phyloP scores from a whole-genome alignment of 1,284 basidiomycete genomes.

The Cystobasidiaceae sp. region DNA sequence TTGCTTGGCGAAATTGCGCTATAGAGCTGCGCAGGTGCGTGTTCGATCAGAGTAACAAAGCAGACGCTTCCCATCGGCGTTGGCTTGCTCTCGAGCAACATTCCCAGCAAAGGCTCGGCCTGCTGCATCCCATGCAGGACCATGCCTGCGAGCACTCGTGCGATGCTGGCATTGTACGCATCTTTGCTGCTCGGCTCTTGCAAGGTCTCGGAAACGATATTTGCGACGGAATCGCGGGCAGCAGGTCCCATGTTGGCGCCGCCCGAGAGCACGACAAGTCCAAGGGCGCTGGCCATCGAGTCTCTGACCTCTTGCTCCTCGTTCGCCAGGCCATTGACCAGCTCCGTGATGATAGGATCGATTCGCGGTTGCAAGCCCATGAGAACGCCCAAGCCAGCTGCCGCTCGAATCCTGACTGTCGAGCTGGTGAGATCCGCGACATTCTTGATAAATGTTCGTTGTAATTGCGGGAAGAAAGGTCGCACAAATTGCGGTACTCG shows the following conservation, averaged over 20 bases:
- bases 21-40: constrained; percentile 60
- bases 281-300: constrained; percentile 69
- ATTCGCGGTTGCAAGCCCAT: constrained; percentile 58
- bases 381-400: constrained; percentile 77
- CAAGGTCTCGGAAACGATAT: constrained; percentile 75
- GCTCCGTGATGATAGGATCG: constrained; percentile 73
- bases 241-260: constrained; percentile 70
- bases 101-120: constrained; percentile 66
- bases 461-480: constrained; percentile 97
- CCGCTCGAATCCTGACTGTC: constrained; percentile 75
- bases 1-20: constrained; percentile 58
- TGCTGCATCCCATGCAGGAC: constrained; percentile 58
- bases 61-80: constrained; percentile 61
- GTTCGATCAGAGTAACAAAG: constrained; percentile 60
- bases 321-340: constrained; percentile 54
- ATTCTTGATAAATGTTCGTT: constrained; percentile 94
- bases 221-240: constrained; percentile 64
- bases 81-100: constrained; percentile 60
- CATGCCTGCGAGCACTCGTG: constrained; percentile 62
- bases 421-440: constrained; percentile 72
- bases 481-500: constrained; percentile 84
- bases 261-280: constrained; percentile 68
- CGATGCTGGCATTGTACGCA: constrained; percentile 58
- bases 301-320: constrained; percentile 66
- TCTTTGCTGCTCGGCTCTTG: constrained; percentile 62